Evolutionary conservation across 1,284 basidiomycete species (phyloP).

Genomic region (Microbotryum lychnidis-dioicae): DNA sequence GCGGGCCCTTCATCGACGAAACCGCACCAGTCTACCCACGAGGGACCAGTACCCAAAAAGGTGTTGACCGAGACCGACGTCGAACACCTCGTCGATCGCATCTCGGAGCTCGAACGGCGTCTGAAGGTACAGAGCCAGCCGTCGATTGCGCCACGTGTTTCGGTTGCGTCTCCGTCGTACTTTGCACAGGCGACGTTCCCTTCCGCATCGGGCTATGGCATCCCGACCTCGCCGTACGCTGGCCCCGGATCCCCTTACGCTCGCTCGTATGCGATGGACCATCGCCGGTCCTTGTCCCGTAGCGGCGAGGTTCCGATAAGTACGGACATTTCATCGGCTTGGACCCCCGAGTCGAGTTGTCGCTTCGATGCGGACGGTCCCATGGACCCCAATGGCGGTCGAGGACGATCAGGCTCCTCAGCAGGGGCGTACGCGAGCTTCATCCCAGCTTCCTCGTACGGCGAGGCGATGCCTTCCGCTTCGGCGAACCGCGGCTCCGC

Average conservation of each 20-base stretch:
- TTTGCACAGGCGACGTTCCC: too few species aligned
- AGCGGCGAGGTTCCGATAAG: background rate
- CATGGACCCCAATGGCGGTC: background rate
- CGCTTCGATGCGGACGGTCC: background rate
- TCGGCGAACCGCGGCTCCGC: background rate
- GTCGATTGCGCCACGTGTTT: too few species aligned
- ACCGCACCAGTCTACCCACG: too few species aligned
- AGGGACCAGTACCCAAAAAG: too few species aligned
- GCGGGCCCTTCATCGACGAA: too few species aligned
- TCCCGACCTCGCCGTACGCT: background rate
- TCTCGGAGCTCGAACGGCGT: too few species aligned
- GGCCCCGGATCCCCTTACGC: background rate
- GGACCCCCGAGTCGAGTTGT: constrained; percentile 6
- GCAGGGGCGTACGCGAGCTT: background rate
- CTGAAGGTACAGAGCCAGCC: too few species aligned
- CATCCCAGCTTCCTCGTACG: background rate
- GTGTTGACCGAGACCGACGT: too few species aligned
- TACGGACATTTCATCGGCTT: constrained; percentile 1
- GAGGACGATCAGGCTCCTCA: background rate
- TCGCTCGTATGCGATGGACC: background rate
- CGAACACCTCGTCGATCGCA: too few species aligned
- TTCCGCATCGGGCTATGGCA: background rate
- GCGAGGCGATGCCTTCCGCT: background rate
- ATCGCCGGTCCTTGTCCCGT: constrained; percentile 1
- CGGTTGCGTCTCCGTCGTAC: too few species aligned